A percentile compares a stretch with the other conserved stretches of the same genome.
These are phyloP conservation scores for Komagataella pseudopastoris DNA, from an alignment of 805 yeast species.

Conservation along the genomic window DNA sequence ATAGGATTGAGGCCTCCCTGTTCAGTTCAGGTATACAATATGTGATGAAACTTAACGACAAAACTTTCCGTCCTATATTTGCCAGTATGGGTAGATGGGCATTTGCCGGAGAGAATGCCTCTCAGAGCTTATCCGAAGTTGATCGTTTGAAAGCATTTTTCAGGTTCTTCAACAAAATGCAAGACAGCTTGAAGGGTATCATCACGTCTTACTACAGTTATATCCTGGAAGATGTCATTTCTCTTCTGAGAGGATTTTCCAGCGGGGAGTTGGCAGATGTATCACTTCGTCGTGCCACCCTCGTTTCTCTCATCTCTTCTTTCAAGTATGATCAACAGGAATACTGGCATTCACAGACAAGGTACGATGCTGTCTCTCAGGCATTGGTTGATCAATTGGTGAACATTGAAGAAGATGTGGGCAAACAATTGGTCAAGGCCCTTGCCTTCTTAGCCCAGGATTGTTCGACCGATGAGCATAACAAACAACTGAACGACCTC, in stretches of 20 bases:
- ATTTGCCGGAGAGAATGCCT: slow-evolving; percentile 64
- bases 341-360: slow-evolving; percentile 81
- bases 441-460: slow-evolving; percentile 61
- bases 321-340: slow-evolving; percentile 88
- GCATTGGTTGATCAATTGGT: slow-evolving; percentile 54
- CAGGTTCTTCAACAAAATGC: slow-evolving; percentile 75
- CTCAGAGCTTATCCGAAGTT: slow-evolving; percentile 28
- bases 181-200: slow-evolving; percentile 74
- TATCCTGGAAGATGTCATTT: slow-evolving; percentile 58
- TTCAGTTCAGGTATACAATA: slow-evolving; percentile 60
- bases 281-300: slow-evolving; percentile 57
- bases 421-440: slow-evolving; percentile 70
- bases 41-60: slow-evolving; percentile 88
- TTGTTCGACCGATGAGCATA: slow-evolving; percentile 55
- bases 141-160: slow-evolving; percentile 64
- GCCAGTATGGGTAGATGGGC: slow-evolving; percentile 88
- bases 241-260: slow-evolving; percentile 37
- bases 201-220: slow-evolving; percentile 84
- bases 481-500: slow-evolving; percentile 56
- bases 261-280: slow-evolving; percentile 24
- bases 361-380: slow-evolving; percentile 61
- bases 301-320: slow-evolving; percentile 64
- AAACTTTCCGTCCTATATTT: slow-evolving; percentile 84
- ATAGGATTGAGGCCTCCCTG: slow-evolving; percentile 68
- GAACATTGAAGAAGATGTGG: slow-evolving; percentile 59